Base-by-base conservation (phyloP, 1,139 yeast genomes). In the Sugiyamaella neomexicana region DNA sequence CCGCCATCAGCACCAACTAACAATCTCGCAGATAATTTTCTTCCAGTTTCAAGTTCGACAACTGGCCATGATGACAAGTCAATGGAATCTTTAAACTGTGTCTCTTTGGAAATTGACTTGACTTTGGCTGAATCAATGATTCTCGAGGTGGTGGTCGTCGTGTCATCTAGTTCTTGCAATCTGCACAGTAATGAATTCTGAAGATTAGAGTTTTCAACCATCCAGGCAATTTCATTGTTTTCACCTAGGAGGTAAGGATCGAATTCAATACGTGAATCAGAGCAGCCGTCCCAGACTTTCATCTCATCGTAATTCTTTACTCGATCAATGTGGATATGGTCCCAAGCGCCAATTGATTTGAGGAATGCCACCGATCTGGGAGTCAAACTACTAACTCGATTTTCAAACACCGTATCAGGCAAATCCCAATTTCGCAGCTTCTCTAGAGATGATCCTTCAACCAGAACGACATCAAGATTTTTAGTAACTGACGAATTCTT, bases 1-100 rank as follows among this genome's bases (percentile, higher is more conserved):
- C 84, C 89, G 0, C 99, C 99, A 69, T 93, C 99, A 17, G 97
- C 96, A 8, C 99, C 99, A 12, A 91, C 82, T 37, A 93, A 75
- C 23, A 93, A 75, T 57, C 97, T 76, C 0, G 97, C 80, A 63
- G 81, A 81, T 49, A 86, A 74, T 13, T 68, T 62, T 13, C 80
- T 79, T 1, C 97, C 97, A 58, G 81, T 80, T 20, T 82, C 81
- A 17, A 93, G 75, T 25, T 80, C 77, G 2, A 93, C 83, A 5
- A 83, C 69, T 0, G 98, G 98, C 96, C 97, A 89, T 51, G 82
- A 81, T 44, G 74, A 67, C 6, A 66, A 41, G 61, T 69, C 41
- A 67, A 65, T 45, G 66, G 68, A 50, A 81, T 84, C n/a, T 68
- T 73, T 52, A 1, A 44, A 54, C 17, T 20, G 31, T 32, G 48